A percentile compares a stretch with the other conserved stretches of the same genome.
These are phyloP conservation scores for Calonectria ilicicola DNA, from an alignment of 2,329 filamentous ascomycete species.

Conservation along the genomic window DNA sequence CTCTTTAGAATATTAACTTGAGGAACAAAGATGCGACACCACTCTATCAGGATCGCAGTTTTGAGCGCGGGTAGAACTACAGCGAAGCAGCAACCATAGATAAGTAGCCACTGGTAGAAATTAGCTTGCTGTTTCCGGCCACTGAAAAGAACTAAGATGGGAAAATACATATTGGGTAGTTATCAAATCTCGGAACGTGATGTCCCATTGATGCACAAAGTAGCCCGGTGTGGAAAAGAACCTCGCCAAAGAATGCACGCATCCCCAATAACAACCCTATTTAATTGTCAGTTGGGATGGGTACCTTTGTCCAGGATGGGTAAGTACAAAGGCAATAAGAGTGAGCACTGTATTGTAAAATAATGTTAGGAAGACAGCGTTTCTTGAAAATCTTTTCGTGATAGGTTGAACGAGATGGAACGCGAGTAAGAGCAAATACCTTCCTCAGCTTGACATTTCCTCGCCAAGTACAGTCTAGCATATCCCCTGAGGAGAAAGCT, in stretches of 20 bases:
- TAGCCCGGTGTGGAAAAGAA: not conserved
- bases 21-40: not conserved
- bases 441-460: not conserved
- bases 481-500: not conserved
- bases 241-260: not conserved
- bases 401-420: not conserved
- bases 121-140: not conserved
- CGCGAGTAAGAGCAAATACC: not conserved
- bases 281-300: not conserved
- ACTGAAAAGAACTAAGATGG: not conserved
- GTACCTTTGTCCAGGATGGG: not conserved
- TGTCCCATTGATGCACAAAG: not conserved
- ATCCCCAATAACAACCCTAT: not conserved
- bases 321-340: not conserved
- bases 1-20: not conserved
- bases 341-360: not conserved
- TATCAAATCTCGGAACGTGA: not conserved
- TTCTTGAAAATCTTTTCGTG: not conserved
- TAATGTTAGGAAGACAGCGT: not conserved
- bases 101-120: not conserved
- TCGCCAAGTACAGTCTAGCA: not conserved
- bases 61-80: not conserved
- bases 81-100: not conserved
- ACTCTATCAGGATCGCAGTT: not conserved
- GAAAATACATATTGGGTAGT: not conserved